Evolutionary conservation across 352 stramenopile genomes (phyloP).

Genomic region (Aphanomyces cochlioides): DNA sequence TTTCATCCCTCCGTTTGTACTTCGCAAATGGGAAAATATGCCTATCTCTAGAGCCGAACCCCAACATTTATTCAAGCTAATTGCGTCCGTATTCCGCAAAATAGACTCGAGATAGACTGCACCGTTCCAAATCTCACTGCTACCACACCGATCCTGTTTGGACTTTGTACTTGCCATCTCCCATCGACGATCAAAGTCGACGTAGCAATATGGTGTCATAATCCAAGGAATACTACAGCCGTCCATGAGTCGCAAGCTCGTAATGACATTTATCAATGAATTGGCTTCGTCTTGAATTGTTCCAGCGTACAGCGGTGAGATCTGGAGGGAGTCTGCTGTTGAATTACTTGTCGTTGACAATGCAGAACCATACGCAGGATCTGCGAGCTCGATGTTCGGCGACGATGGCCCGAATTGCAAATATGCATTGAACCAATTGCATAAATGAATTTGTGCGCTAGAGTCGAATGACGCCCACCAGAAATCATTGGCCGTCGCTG

Average conservation of each 20-base stretch:
- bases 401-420: not conserved
- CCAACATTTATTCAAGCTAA: not conserved
- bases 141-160: not conserved
- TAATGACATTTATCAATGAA: conserved; percentile 1
- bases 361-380: not conserved
- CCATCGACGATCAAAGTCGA: conserved; percentile 13
- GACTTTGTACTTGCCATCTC: not conserved
- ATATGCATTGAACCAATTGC: conserved; percentile 16
- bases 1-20: not conserved
- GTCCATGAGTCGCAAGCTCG: not conserved
- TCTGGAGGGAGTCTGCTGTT: not conserved
- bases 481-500: conserved; percentile 28
- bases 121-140: not conserved
- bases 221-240: not conserved
- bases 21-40: conserved; percentile 1
- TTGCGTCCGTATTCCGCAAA: conserved; percentile 11
- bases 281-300: not conserved
- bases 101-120: conserved; percentile 25
- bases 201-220: not conserved
- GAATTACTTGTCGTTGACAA: not conserved
- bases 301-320: not conserved
- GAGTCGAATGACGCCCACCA: conserved; percentile 26
- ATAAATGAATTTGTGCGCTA: not conserved
- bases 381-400: not conserved
- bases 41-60: not conserved